These are phyloP conservation scores for Suillus discolor DNA, from an alignment of 768 basidiomycete genomes.

Conservation along the genomic window DNA sequence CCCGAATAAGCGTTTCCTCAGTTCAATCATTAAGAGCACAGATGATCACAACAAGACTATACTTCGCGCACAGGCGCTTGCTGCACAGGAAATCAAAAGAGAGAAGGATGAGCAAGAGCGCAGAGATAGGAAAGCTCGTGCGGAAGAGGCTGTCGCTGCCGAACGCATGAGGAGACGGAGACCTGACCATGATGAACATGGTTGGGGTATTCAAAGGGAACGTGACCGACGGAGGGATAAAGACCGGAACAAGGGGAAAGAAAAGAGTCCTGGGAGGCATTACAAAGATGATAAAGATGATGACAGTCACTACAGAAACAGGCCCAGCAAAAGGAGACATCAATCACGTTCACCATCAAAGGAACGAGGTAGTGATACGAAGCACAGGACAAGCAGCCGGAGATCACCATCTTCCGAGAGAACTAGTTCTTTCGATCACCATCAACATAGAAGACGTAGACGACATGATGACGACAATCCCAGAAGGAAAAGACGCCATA, in stretches of 20 bases:
- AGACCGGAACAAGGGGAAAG: slow-evolving; percentile 45
- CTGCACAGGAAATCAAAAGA: slow-evolving; percentile 72
- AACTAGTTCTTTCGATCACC: slow-evolving; percentile 15
- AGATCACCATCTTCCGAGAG: slow-evolving; percentile 21
- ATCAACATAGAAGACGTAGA: slow-evolving; percentile 26
- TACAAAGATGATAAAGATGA: slow-evolving; percentile 45
- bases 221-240: slow-evolving; percentile 48
- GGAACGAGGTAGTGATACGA: slow-evolving; percentile 19
- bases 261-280: slow-evolving; percentile 54
- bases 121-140: slow-evolving; percentile 61
- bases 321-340: slow-evolving; percentile 25
- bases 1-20: slow-evolving; percentile 81
- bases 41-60: slow-evolving; percentile 95
- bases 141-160: slow-evolving; percentile 76
- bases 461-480: slow-evolving; percentile 22
- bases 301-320: slow-evolving; percentile 21
- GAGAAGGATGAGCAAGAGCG: slow-evolving; percentile 69
- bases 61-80: slow-evolving; percentile 67
- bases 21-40: slow-evolving; percentile 87
- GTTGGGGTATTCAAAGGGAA: slow-evolving; percentile 40
- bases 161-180: slow-evolving; percentile 49
- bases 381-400: slow-evolving; percentile 23
- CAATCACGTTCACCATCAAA: slow-evolving; percentile 35
- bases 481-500: slow-evolving; percentile 24
- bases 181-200: slow-evolving; percentile 29